Percentiles rank a stretch among this genome's conserved stretches.
These are phyloP conservation scores for Quercus alba DNA, from an alignment of 306 rosid species.

Conservation along the genomic window DNA sequence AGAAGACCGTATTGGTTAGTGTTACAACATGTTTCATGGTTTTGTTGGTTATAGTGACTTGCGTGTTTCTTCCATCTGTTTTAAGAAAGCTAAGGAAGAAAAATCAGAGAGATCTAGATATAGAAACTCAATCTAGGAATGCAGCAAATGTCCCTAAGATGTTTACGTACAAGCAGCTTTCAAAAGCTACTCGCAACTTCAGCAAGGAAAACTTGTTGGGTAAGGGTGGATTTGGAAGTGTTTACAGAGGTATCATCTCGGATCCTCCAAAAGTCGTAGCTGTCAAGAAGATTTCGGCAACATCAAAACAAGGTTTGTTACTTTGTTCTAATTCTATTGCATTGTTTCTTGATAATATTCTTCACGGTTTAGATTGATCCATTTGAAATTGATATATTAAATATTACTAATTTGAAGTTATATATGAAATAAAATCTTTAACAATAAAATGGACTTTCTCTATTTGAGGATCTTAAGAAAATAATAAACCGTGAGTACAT, in stretches of 20 bases:
- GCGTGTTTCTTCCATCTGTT: slow-evolving; percentile 21
- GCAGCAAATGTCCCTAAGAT: slow-evolving; percentile 39
- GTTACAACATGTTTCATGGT: slow-evolving; percentile 21
- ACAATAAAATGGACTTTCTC: background rate
- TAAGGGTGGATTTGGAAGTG: slow-evolving; percentile 56
- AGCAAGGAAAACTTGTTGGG: slow-evolving; percentile 50
- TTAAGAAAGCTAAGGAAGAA: slow-evolving; percentile 29
- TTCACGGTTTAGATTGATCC: too few relatives aligned
- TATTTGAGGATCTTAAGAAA: too few relatives aligned
- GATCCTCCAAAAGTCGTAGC: slow-evolving; percentile 39
- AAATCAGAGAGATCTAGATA: slow-evolving; percentile 13
- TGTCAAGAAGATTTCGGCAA: slow-evolving; percentile 52
- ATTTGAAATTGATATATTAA: too few relatives aligned
- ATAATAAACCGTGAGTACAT: background rate
- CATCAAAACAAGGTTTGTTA: slow-evolving; percentile 53
- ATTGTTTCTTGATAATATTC: too few relatives aligned
- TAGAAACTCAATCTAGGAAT: slow-evolving; percentile 35
- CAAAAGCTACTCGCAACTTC: slow-evolving; percentile 44
- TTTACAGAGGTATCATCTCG: slow-evolving; percentile 43
- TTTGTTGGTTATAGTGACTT: background rate
- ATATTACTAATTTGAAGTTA: too few relatives aligned
- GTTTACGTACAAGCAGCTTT: slow-evolving; percentile 45
- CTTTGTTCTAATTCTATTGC: too few relatives aligned
- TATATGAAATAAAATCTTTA: too few relatives aligned
- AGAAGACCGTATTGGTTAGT: slow-evolving; percentile 16